Base-by-base conservation (phyloP, 2,329 filamentous ascomycete genomes). In the Lasiodiplodia gonubiensis region DNA sequence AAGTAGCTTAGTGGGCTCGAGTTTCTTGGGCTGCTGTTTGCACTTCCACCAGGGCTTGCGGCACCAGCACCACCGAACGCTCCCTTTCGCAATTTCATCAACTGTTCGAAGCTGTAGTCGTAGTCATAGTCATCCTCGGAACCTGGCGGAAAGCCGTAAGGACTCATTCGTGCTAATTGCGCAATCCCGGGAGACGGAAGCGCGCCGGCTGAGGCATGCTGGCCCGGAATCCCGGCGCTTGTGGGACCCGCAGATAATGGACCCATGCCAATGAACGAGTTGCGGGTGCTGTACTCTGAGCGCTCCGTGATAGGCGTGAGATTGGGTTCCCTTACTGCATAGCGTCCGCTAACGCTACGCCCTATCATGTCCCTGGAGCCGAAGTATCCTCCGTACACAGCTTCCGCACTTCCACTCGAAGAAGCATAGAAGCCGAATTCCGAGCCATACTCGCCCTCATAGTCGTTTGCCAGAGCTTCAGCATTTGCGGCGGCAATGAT, bases 401-500 rank as follows among this genome's bases (percentile, higher is more conserved):
- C 92, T 66, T 91, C 82, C 48, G 84, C 81, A 48, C 82, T 81
- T 35, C 80, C 82, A 23, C 83, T 84, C 55, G 79, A 76, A 53
- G 79, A 76, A 12, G 94, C 93, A 77, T 97, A 99, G 78, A 99
- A 99, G 0, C 93, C 94, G 75, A 99, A 99, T 77, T 99, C 95
- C 72, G 93, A 90, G 0, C 95, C 95, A 75, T 99, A 99, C 82
- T 95, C 96, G 0, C 93, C 94, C 70, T 97, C 94, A 7, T 90
- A 90, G 74, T 99, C 95, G 71, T 93, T 94, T 54, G 95, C 94
- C 8, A 99, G 84, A 1, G 92, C 95, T 76, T 95, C 94, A 0
- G 94, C 94, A 72, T 99, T 99, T 5, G 95, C 95, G 68, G 93
- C 95, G 0, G 94, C 94, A 69, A 99, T 96, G 72, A 98, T 95